These are phyloP conservation scores for Flueggea neowawraea DNA, from an alignment of 441 rosid genomes.

Conservation along the genomic window DNA sequence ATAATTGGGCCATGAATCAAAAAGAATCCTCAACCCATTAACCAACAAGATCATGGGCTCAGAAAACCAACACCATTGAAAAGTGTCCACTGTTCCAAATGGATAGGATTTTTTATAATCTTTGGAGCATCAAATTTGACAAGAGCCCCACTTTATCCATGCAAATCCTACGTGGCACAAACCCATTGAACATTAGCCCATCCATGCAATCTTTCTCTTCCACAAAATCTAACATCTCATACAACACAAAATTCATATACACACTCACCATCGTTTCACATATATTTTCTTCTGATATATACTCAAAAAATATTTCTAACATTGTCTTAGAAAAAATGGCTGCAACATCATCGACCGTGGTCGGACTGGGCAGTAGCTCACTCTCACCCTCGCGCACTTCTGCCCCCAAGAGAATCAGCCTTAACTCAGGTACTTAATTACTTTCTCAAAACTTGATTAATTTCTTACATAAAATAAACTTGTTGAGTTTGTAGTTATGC, in stretches of 20 bases:
- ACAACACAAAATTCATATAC: slow-evolving; percentile 3
- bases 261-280: slow-evolving; percentile 6
- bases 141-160: slow-evolving; percentile 45
- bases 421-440: slow-evolving; percentile 49
- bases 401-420: slow-evolving; percentile 19
- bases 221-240: slow-evolving; percentile 17
- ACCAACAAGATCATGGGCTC: too few relatives aligned
- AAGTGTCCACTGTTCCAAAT: too few relatives aligned
- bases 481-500: too few relatives aligned
- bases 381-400: slow-evolving; percentile 27
- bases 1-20: too few relatives aligned
- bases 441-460: background rate
- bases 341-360: slow-evolving; percentile 53
- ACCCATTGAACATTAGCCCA: slow-evolving; percentile 29
- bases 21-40: too few relatives aligned
- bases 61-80: too few relatives aligned
- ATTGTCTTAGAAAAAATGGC: slow-evolving; percentile 37
- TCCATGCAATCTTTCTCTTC: slow-evolving; percentile 40
- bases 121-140: too few relatives aligned
- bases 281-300: background rate
- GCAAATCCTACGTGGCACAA: slow-evolving; percentile 37
- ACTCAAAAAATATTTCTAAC: background rate
- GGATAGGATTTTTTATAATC: too few relatives aligned
- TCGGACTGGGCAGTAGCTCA: slow-evolving; percentile 57
- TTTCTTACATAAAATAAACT: too few relatives aligned